These are phyloP conservation scores for Tuber umbilicatum DNA, from an alignment of 495 filamentous ascomycete genomes.

Conservation along the genomic window DNA sequence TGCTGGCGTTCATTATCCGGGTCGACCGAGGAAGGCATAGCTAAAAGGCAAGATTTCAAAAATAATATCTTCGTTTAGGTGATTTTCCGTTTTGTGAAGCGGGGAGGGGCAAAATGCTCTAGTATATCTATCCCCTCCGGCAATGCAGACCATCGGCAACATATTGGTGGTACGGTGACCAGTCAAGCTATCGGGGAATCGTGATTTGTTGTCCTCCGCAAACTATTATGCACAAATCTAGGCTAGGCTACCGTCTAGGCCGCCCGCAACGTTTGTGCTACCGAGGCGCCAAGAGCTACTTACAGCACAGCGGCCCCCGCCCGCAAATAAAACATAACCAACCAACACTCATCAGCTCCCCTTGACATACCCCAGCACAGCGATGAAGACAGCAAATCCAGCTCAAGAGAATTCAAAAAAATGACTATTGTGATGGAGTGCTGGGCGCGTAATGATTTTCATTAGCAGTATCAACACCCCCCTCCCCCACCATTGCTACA, in stretches of 20 bases:
- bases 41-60: background rate
- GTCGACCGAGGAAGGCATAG: background rate
- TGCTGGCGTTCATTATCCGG: constrained; percentile 1
- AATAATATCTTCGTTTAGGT: background rate
- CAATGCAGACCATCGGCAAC: background rate
- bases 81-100: background rate
- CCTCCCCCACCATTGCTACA: background rate
- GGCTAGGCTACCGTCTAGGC: background rate
- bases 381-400: background rate
- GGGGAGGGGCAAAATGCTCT: background rate
- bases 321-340: background rate
- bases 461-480: background rate
- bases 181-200: background rate
- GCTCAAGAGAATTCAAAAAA: background rate
- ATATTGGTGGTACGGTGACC: background rate
- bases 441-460: background rate
- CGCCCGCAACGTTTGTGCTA: background rate
- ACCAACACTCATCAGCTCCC: background rate
- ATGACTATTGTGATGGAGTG: background rate
- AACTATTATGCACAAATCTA: background rate
- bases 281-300: background rate
- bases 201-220: background rate
- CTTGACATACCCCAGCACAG: background rate
- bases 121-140: background rate
- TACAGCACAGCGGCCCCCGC: background rate